phyloP scores from a whole-genome alignment of 257 asterid genomes.

The Solanum neorickii region DNA sequence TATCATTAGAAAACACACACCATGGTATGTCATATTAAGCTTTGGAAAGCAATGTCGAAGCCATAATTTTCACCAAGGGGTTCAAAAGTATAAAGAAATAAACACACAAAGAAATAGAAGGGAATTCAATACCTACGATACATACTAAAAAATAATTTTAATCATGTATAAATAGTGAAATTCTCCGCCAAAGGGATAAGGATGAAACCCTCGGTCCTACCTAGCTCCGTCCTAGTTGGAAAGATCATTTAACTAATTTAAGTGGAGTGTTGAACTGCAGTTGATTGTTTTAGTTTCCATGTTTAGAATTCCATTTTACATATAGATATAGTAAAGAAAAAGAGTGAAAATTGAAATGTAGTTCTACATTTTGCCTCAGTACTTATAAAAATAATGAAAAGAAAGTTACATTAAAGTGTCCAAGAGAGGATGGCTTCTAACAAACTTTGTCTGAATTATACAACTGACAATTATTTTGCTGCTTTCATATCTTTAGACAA shows the following conservation, averaged over 20 bases:
- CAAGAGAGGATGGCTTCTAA: constrained; percentile 16
- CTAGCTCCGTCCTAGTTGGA: neutral
- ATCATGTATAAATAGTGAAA: neutral
- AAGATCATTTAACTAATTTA: neutral
- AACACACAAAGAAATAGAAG: neutral
- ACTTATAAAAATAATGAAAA: neutral
- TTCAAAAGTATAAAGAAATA: too few relatives aligned
- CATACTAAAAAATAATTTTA: too few relatives aligned
- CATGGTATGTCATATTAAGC: neutral
- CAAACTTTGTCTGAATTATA: neutral
- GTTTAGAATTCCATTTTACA: neutral
- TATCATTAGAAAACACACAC: neutral
- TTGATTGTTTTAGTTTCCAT: neutral
- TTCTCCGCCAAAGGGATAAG: neutral
- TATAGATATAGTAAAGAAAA: neutral
- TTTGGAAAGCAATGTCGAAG: neutral
- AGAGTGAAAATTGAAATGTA: neutral
- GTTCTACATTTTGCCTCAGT: neutral
- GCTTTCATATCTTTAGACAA: neutral
- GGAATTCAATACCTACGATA: neutral
- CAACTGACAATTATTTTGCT: neutral
- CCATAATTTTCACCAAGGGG: neutral
- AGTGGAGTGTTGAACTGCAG: neutral
- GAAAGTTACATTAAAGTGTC: neutral
- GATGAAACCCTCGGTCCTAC: neutral